These are phyloP conservation scores for Eutrema yunnanense DNA, from an alignment of 345 rosid species.

Conservation along the genomic window DNA sequence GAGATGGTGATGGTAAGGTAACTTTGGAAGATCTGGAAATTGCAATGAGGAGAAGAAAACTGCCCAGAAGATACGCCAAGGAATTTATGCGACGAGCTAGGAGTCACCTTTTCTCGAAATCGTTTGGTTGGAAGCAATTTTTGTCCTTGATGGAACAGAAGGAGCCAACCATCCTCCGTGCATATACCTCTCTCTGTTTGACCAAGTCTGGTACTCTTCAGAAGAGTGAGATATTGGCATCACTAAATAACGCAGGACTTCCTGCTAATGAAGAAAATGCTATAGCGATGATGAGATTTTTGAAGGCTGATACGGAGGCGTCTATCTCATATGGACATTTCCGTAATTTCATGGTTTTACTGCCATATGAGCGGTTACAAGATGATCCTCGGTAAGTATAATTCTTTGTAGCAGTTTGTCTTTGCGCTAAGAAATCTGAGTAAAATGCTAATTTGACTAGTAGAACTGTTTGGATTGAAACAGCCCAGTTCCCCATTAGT, in stretches of 20 bases:
- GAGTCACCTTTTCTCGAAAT: constrained; percentile 86
- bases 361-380: constrained; percentile 85
- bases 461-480: constrained; percentile 3
- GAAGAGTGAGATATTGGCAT: constrained; percentile 93
- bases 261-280: constrained; percentile 97
- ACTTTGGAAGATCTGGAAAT: constrained; percentile 92
- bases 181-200: constrained; percentile 89
- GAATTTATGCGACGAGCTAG: constrained; percentile 83
- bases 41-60: constrained; percentile 85
- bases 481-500: background rate
- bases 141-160: constrained; percentile 97
- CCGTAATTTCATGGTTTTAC: constrained; percentile 91
- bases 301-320: constrained; percentile 84
- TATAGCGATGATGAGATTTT: constrained; percentile 90
- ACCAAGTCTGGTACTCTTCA: constrained; percentile 93
- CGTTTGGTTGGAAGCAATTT: constrained; percentile 98
- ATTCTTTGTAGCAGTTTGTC: constrained; percentile 4
- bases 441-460: background rate
- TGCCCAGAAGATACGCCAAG: constrained; percentile 78
- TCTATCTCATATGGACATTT: constrained; percentile 97
- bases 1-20: constrained; percentile 97
- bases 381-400: constrained; percentile 88
- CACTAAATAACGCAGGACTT: constrained; percentile 81
- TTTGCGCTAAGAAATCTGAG: background rate
- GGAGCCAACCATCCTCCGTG: constrained; percentile 96